Base-by-base conservation (phyloP, 1,284 basidiomycete species). In the Serendipita sp. region DNA sequence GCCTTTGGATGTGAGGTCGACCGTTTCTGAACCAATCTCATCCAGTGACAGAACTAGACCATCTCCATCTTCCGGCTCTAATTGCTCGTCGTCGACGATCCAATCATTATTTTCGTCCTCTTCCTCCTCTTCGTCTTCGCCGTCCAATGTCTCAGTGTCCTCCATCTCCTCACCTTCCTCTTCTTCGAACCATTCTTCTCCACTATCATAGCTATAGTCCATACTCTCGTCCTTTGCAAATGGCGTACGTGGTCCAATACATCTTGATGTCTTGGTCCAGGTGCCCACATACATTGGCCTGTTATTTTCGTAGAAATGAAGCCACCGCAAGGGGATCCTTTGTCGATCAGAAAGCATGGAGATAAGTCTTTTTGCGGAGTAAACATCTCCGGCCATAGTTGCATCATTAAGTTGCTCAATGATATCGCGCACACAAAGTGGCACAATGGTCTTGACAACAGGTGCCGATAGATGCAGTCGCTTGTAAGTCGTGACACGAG, bases 111-210 rank as follows among this genome's bases (percentile, higher is more conserved):
- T 66, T 69, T 88, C 85, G 15, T 80, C 82, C 10, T 73, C 74
- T 1, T 85, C 85, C 8, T 72, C 77, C 0, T 77, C 80, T 4
- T 72, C 82, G 6, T 83, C 84, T 15, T 87, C 84, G 30, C 75
- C 75, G 15, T 75, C 78, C 6, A 1, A 82, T 84, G 34, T 85
- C 87, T 50, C 75, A 68, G 63, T 71, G 65, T 42, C 66, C 82
- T 49, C 82, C 83, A 32, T 87, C 83, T 80, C 88, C 41, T 82
- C 85, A 10, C 81, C 87, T 17, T 76, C 75, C 22, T 78, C 78
- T 71, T 90, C 90, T 61, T 84, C 85, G 66, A 89, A 88, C 88
- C 89, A 92, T 68, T 92, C 89, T 67, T 82, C 88, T 17, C 87
- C 91, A 63, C 87, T 90, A 72, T 93, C 90, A 69, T 90, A 89